These are phyloP conservation scores for Kockiozyma suomiensis DNA, from an alignment of 805 yeast genomes.

Conservation along the genomic window DNA sequence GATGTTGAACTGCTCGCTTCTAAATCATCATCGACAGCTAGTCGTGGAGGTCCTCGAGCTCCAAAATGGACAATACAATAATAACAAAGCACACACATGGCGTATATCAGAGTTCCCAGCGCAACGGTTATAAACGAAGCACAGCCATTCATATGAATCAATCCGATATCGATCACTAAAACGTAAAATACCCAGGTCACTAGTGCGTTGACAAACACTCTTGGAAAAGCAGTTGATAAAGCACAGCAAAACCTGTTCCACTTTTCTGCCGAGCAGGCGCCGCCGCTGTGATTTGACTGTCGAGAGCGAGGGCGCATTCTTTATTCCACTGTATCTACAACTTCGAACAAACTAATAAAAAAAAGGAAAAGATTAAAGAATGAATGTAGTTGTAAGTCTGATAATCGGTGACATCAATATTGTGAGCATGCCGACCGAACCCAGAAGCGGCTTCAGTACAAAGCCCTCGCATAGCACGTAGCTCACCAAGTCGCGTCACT, in stretches of 20 bases:
- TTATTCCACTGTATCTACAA: too few species aligned
- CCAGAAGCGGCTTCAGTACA: neutral
- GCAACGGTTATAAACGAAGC: slow-evolving; percentile 19
- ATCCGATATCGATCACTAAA: slow-evolving; percentile 35
- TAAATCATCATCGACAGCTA: neutral
- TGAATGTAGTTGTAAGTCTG: neutral
- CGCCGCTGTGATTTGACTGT: neutral
- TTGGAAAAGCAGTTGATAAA: slow-evolving; percentile 38
- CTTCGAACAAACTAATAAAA: neutral
- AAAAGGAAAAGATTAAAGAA: neutral
- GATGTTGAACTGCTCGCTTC: neutral
- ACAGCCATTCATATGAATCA: slow-evolving; percentile 17
- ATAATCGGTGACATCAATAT: neutral
- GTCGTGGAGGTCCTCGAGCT: slow-evolving; percentile 42
- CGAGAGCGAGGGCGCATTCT: neutral
- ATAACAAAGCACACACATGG: slow-evolving; percentile 38
- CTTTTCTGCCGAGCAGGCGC: slow-evolving; percentile 8
- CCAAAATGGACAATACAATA: slow-evolving; percentile 38
- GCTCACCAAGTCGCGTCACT: slow-evolving; percentile 6
- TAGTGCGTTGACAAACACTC: slow-evolving; percentile 38
- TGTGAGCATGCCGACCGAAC: neutral
- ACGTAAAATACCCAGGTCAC: slow-evolving; percentile 42
- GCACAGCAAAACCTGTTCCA: slow-evolving; percentile 23
- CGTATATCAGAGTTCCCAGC: slow-evolving; percentile 35
- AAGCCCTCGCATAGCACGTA: neutral